Percentiles rank a stretch among this genome's conserved stretches.
Conservation (phyloP, 768 basidiomycete species). For the Pleurotus citrinopileatus region DNA sequence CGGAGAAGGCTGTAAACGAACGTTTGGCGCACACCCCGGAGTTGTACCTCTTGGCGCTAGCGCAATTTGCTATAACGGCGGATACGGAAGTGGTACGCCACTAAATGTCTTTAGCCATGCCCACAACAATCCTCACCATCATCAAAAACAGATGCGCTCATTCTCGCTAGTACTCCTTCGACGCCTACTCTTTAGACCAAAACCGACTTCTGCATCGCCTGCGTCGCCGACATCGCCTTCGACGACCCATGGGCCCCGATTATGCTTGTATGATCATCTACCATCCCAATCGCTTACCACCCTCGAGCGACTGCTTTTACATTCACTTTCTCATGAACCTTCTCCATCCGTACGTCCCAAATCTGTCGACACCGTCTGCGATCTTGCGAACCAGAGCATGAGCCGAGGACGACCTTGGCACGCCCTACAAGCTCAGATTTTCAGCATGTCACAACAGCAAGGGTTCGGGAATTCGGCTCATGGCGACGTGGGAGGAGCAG, state of each 20-base stretch:
- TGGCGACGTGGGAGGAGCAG: conserved; percentile 13
- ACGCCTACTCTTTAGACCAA: conserved; percentile 69
- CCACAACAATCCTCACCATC: neutral
- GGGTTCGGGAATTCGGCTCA: conserved; percentile 10
- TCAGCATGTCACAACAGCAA: conserved; percentile 54
- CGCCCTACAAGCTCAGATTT: conserved; percentile 69
- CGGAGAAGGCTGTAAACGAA: conserved; percentile 81
- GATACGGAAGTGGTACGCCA: conserved; percentile 75
- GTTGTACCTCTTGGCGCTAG: conserved; percentile 73
- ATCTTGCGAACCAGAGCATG: conserved; percentile 76
- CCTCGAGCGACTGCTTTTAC: conserved; percentile 70
- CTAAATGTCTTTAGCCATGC: neutral
- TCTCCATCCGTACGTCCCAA: conserved; percentile 60
- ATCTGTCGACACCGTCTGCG: conserved; percentile 72
- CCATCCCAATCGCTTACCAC: conserved; percentile 61
- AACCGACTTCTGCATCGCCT: conserved; percentile 26
- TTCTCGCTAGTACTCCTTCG: conserved; percentile 82
- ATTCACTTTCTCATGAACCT: conserved; percentile 63
- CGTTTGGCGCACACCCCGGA: conserved; percentile 75
- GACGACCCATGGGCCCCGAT: conserved; percentile 27
- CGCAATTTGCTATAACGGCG: conserved; percentile 74
- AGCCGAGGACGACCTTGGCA: conserved; percentile 78
- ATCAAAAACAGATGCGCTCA: conserved; percentile 65
- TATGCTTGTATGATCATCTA: conserved; percentile 77
- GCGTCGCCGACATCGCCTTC: conserved; percentile 16